Base-by-base conservation (phyloP, 306 rosid species). In the Dicorynia guianensis region DNA sequence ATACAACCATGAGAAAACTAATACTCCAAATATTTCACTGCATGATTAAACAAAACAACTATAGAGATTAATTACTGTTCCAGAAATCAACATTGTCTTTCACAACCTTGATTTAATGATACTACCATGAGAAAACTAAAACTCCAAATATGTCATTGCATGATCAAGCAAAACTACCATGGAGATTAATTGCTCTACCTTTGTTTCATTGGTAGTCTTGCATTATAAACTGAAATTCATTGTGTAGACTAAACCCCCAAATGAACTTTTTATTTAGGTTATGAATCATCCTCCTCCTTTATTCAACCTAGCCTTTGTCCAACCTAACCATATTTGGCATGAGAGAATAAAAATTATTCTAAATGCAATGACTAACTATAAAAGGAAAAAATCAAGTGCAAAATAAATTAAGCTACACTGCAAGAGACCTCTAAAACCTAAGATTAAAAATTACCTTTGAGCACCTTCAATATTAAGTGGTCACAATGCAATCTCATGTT, bases 211-310 rank as follows among this genome's bases (percentile, higher is more conserved):
- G 98, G 98, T 40, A 60, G 80, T 78, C 97, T 82, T 30, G 97
- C 97, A 87, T 94, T 91, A 87, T 91, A 94, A 54, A 91, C 63
- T 71, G 98, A 94, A 79, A 94, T 91, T 97, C 98, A 94, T 73
- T 94, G 98, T 0, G 97, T 88, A 13, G 98, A 97, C 78, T 97
- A 96, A 78, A 83, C 90, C 79, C 98, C 98, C 36, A 87, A 70
- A 40, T 97, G 94, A 59, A 91, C 94, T 85, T 91, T 94, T 90
- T 94, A 90, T 80, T 81, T 91, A 39, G 97, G 95, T 76, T 87
- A 96, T 69, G 91, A 88, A 56, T 94, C 98, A 68, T 91, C 98
- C 19, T 93, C 98, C 77, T 89, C 71, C 91, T 94, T n/a, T n/a
- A n/a, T n/a, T n/a, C n/a, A n/a, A n/a, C n/a, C n/a, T n/a, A n/a